phyloP scores from a whole-genome alignment of 495 filamentous ascomycete genomes.

The Podospora australis region DNA sequence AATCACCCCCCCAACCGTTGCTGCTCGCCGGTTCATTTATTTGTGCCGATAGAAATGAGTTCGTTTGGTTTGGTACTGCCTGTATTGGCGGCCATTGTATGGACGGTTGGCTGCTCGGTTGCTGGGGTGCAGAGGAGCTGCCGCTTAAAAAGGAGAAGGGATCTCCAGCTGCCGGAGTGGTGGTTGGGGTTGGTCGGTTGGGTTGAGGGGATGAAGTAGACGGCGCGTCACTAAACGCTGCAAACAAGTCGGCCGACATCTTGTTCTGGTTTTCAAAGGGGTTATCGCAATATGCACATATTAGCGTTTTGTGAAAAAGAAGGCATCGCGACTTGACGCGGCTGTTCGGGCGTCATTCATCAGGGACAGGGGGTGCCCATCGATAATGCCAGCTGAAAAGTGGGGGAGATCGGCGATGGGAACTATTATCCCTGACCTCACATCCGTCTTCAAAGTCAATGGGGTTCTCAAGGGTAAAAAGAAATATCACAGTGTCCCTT shows the following conservation, averaged over 20 bases:
- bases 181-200: constrained; percentile 10
- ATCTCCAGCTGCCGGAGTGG: constrained; percentile 10
- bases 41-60: constrained; percentile 13
- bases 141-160: constrained; percentile 19
- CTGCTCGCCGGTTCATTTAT: constrained; percentile 5
- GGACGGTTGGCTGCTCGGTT: constrained; percentile 17
- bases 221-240: constrained; percentile 54
- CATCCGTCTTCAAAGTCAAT: too few relatives aligned
- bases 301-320: too few relatives aligned
- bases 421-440: too few relatives aligned
- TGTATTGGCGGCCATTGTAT: constrained; percentile 15
- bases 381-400: background rate
- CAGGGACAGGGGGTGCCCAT: background rate
- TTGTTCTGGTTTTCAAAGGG: too few relatives aligned
- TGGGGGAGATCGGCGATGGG: background rate
- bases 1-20: constrained; percentile 13
- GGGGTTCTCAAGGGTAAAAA: too few relatives aligned
- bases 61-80: constrained; percentile 8
- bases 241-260: constrained; percentile 74
- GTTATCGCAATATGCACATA: too few relatives aligned
- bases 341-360: too few relatives aligned
- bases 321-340: too few relatives aligned
- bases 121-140: constrained; percentile 7
- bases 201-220: constrained; percentile 21
- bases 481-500: too few relatives aligned